These are phyloP conservation scores for Prunella vulgaris DNA, from an alignment of 257 asterid genomes.

Conservation along the genomic window DNA sequence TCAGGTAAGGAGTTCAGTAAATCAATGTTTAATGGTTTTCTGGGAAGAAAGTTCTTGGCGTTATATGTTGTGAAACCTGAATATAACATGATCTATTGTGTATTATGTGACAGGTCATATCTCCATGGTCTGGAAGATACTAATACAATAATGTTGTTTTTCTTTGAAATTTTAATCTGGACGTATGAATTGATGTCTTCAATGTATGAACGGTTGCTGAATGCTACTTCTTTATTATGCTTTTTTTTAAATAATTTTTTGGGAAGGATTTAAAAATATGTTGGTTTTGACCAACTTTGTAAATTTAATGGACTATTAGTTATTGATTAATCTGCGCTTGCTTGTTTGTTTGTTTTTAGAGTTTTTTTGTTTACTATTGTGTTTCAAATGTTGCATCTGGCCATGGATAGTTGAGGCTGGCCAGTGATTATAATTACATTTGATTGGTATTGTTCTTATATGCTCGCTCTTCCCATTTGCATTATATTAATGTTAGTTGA, in stretches of 20 bases:
- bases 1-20: constrained; percentile 46
- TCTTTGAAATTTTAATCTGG: background rate
- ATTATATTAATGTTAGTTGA: background rate
- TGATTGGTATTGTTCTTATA: background rate
- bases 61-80: background rate
- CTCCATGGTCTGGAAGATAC: constrained; percentile 10
- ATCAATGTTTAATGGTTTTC: constrained; percentile 1
- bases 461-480: background rate
- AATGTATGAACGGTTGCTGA: background rate
- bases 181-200: background rate
- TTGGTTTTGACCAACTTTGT: background rate
- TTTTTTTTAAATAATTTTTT: background rate
- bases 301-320: background rate
- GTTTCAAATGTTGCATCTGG: constrained; percentile 11
- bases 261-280: background rate
- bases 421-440: background rate
- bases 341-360: background rate
- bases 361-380: background rate
- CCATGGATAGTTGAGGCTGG: constrained; percentile 13
- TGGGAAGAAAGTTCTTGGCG: background rate
- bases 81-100: background rate
- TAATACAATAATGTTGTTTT: background rate
- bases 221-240: background rate
- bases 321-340: background rate
- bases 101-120: background rate